These are phyloP conservation scores for Ceratobasidium sp. DNA, from an alignment of 1,284 basidiomycete genomes.

Conservation along the genomic window DNA sequence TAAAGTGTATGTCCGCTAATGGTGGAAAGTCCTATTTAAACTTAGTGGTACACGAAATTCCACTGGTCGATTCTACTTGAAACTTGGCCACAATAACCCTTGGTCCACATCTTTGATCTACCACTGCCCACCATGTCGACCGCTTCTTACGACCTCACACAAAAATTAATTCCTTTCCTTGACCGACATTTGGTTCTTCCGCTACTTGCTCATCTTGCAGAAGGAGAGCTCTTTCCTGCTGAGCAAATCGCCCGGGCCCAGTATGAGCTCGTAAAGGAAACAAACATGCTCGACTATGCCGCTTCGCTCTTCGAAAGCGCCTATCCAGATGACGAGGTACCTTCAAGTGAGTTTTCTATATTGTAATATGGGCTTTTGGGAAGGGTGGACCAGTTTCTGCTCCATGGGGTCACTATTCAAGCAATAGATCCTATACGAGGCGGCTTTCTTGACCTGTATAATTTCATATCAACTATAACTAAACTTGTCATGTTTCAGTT, in stretches of 20 bases:
- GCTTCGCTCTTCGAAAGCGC: conserved; percentile 81
- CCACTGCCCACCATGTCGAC: conserved; percentile 15
- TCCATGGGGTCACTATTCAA: neutral
- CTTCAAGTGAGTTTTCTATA: conserved; percentile 63
- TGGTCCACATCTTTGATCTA: conserved; percentile 12
- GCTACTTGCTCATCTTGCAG: conserved; percentile 85
- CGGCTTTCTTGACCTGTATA: neutral
- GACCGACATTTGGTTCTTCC: conserved; percentile 96
- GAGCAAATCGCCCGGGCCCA: conserved; percentile 85
- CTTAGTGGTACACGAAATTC: no score
- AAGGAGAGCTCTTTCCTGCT: conserved; percentile 75
- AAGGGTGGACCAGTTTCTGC: neutral
- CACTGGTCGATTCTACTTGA: neutral
- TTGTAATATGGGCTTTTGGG: conserved; percentile 4
- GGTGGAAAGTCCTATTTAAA: no score
- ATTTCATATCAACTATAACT: conserved; percentile 1
- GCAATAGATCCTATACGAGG: neutral
- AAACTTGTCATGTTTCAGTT: conserved; percentile 61
- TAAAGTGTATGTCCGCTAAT: neutral
- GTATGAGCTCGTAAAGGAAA: conserved; percentile 97
- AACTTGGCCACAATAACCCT: conserved; percentile 16
- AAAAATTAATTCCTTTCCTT: conserved; percentile 91
- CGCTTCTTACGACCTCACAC: conserved; percentile 80
- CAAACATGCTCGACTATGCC: conserved; percentile 95
- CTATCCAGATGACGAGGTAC: conserved; percentile 73